Base-by-base conservation (phyloP, 495 filamentous ascomycete genomes). In the Penicillium chermesinum region DNA sequence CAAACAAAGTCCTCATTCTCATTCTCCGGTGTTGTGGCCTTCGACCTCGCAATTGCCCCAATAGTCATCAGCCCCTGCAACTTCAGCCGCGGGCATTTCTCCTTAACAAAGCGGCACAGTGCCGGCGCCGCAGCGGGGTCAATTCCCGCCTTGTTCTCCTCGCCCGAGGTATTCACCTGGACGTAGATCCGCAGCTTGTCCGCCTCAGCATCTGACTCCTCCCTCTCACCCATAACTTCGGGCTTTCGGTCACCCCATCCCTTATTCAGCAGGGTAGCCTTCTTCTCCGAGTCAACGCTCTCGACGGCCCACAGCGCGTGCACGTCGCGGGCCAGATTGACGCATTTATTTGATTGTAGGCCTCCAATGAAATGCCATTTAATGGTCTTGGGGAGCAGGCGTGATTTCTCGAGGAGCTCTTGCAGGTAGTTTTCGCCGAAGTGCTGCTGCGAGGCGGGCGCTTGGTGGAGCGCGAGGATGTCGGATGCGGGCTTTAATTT, bases 361-460 rank as follows among this genome's bases (percentile, higher is more conserved):
- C 83, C 87, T 43, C 93, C 93, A 66, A 96, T 97, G 65, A 96
- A 96, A 61, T 98, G 93, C 93, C 93, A 98, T 44, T 78, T 75
- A 46, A 98, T 86, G 15, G 71, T 77, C 0, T 86, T 82, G 0
- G 93, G 93, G 4, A 97, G 79, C 15, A 89, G 57, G 8, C 77
- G 72, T 9, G 90, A 86, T 69, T 98, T 98, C 64, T 91, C 82
- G 41, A 79, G 71, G 35, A 98, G 82, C 62, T 98, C 93, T 70
- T 96, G 90, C 12, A 87, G 77, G 74, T 98, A 98, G 72, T 98
- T 98, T 69, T 98, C 93, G 52, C 93, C 93, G 66, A 96, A 96
- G 68, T 97, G 89, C 41, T 73, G 55, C 35, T 95, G 91, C 0
- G 58, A 38, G 15, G 72, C 64, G 0, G 76, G 73, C 1, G 76